Evolutionary conservation across 2,329 filamentous ascomycete genomes (phyloP).

Genomic region (Anthostomella pinea): DNA sequence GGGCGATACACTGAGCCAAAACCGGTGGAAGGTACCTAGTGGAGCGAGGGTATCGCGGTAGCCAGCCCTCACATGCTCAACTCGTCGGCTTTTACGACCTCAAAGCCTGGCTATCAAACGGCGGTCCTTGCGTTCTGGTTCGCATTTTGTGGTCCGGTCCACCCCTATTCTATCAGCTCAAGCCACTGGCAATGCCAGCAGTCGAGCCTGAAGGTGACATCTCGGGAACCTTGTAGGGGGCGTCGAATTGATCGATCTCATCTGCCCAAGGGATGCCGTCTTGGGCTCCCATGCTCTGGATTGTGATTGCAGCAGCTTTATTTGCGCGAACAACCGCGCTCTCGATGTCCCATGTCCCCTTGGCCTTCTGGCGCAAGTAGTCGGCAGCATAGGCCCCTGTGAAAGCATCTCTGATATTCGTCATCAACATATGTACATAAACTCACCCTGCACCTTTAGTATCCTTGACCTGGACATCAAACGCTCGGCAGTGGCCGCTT

Average conservation of each 20-base stretch:
- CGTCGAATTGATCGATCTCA: not conserved
- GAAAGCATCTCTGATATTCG: not conserved
- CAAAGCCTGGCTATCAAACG: not conserved
- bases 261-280: not conserved
- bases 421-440: not conserved
- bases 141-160: no score
- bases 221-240: no score
- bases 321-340: not conserved
- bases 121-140: no score
- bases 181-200: no score
- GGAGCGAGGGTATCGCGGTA: slow-evolving; percentile 62
- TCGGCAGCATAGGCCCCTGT: not conserved
- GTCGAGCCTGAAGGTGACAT: no score
- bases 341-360: not conserved
- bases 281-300: not conserved
- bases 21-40: slow-evolving; percentile 74
- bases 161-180: no score
- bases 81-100: slow-evolving; percentile 32
- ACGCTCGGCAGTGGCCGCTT: slow-evolving; percentile 1
- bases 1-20: slow-evolving; percentile 93
- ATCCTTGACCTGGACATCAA: not conserved
- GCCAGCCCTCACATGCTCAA: slow-evolving; percentile 88
- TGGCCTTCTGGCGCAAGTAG: not conserved
- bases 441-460: not conserved
- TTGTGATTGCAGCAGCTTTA: not conserved